Conservation (phyloP, 495 filamentous ascomycete genomes). For the Diplogelasinospora grovesii region DNA sequence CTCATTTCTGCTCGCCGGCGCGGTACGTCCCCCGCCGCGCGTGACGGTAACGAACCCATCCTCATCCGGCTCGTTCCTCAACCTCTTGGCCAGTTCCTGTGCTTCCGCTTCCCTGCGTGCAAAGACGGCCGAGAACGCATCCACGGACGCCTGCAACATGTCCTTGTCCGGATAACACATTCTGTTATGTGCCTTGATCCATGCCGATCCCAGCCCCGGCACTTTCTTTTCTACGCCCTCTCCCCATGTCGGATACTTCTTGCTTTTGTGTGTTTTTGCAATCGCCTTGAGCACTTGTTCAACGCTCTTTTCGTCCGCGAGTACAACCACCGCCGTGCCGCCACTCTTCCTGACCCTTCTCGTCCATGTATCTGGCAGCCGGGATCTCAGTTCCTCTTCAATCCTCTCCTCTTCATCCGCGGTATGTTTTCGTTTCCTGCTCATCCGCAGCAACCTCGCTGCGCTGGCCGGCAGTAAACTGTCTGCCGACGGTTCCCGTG, state of each 20-base stretch:
- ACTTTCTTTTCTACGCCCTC: slow-evolving; percentile 39
- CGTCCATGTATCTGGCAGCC: slow-evolving; percentile 67
- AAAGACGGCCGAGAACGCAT: slow-evolving; percentile 75
- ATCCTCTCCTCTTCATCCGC: slow-evolving; percentile 48
- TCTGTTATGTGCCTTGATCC: slow-evolving; percentile 59
- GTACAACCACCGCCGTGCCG: slow-evolving; percentile 68
- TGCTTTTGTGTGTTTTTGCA: slow-evolving; percentile 52
- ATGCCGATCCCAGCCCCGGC: slow-evolving; percentile 50
- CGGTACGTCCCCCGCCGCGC: slow-evolving; percentile 59
- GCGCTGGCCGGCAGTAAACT: slow-evolving; percentile 37
- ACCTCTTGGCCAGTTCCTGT: slow-evolving; percentile 52
- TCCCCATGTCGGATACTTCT: slow-evolving; percentile 57
- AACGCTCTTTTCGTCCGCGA: slow-evolving; percentile 72
- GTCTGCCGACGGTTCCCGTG: slow-evolving; percentile 19
- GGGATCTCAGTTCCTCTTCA: slow-evolving; percentile 43
- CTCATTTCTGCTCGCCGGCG: slow-evolving; percentile 68
- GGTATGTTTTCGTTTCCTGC: slow-evolving; percentile 66
- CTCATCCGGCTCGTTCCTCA: slow-evolving; percentile 75
- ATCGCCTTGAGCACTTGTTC: slow-evolving; percentile 66
- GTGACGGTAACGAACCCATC: slow-evolving; percentile 94
- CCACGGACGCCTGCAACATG: slow-evolving; percentile 60
- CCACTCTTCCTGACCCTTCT: slow-evolving; percentile 65
- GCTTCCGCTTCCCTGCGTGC: slow-evolving; percentile 59
- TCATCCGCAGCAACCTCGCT: slow-evolving; percentile 36
- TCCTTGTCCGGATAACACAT: slow-evolving; percentile 61